phyloP scores from a whole-genome alignment of 2,329 filamentous ascomycete species.

The Anisogramma anomala region DNA sequence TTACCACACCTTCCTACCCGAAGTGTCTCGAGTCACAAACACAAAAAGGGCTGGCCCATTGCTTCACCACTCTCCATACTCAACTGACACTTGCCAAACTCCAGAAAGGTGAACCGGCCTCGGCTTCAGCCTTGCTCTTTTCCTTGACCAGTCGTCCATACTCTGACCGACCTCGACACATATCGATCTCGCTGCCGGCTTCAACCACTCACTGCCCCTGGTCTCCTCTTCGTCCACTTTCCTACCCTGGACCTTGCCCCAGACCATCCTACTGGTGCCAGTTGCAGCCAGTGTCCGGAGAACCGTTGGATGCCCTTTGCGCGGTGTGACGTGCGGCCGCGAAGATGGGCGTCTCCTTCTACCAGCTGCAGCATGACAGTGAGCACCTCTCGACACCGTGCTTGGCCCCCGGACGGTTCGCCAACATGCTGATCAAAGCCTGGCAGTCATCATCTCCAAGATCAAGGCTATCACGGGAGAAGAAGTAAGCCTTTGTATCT shows the following conservation, averaged over 20 bases:
- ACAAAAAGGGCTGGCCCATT: too few relatives aligned
- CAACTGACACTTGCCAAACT: too few relatives aligned
- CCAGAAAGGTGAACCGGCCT: too few relatives aligned
- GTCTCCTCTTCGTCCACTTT: background rate
- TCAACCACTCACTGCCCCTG: background rate
- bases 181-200: too few relatives aligned
- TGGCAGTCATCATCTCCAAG: constrained; percentile 56
- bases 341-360: constrained; percentile 73
- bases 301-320: constrained; percentile 5
- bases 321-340: constrained; percentile 20
- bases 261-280: background rate
- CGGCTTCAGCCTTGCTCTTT: too few relatives aligned
- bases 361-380: constrained; percentile 75
- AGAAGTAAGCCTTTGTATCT: constrained; percentile 54
- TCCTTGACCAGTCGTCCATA: too few relatives aligned
- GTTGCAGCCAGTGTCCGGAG: background rate
- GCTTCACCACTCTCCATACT: too few relatives aligned
- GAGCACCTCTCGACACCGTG: constrained; percentile 22
- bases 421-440: background rate
- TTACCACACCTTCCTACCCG: too few relatives aligned
- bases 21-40: too few relatives aligned
- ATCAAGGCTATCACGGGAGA: constrained; percentile 69
- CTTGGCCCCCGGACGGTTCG: background rate
- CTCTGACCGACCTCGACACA: too few relatives aligned
- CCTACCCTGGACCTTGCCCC: too few relatives aligned